These are phyloP conservation scores for Tetracladium maxilliforme DNA, from an alignment of 2,329 filamentous ascomycete species.

Conservation along the genomic window DNA sequence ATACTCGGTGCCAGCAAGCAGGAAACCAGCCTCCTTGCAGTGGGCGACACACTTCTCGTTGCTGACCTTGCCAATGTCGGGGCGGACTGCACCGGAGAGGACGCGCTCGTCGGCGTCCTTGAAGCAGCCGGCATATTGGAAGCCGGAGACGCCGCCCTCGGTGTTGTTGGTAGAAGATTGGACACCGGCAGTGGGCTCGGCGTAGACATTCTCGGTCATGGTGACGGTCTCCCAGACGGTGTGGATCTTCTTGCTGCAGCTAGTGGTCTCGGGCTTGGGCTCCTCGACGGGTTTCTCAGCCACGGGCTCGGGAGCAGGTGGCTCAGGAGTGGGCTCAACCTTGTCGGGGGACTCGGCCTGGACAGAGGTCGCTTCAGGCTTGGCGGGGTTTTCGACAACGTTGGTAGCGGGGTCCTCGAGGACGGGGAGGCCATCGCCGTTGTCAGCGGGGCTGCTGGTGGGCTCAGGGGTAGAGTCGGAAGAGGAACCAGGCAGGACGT, in stretches of 20 bases:
- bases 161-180: conserved; percentile 9
- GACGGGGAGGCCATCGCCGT: conserved; percentile 4
- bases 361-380: too few relatives aligned
- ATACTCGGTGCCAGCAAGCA: conserved; percentile 32
- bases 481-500: too few relatives aligned
- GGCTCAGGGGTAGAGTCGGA: conserved; percentile 3
- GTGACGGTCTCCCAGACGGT: conserved; percentile 30
- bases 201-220: conserved; percentile 18
- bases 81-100: conserved; percentile 24
- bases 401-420: conserved; percentile 2
- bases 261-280: too few relatives aligned
- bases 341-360: too few relatives aligned
- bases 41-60: conserved; percentile 30
- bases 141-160: conserved; percentile 13
- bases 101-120: conserved; percentile 20
- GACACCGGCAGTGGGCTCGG: conserved; percentile 9
- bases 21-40: conserved; percentile 27
- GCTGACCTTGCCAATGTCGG: conserved; percentile 23
- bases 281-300: too few relatives aligned
- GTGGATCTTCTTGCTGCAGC: too few relatives aligned
- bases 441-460: conserved; percentile 1
- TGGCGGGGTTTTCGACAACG: too few relatives aligned
- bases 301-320: conserved; percentile 1
- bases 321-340: too few relatives aligned
- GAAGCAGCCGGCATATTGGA: conserved; percentile 26